These are phyloP conservation scores for Cucumis hystrix DNA, from an alignment of 306 rosid genomes.

Conservation along the genomic window DNA sequence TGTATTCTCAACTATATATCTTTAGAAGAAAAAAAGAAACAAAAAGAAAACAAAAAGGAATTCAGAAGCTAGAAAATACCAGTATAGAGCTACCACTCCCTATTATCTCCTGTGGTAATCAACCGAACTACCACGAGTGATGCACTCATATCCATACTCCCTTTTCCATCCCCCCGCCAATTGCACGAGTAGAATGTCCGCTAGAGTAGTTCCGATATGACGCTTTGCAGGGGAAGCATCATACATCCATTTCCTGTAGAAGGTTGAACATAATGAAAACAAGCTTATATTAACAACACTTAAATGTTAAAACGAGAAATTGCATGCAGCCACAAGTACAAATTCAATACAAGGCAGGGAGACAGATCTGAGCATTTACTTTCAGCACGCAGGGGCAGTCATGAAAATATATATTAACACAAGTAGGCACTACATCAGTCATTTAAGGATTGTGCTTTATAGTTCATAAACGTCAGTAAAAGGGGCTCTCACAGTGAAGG, in stretches of 20 bases:
- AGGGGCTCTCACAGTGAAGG: background rate
- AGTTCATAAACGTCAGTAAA: background rate
- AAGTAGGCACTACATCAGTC: background rate
- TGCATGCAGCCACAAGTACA: background rate
- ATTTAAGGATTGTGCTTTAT: background rate
- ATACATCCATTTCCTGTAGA: slow-evolving; percentile 10
- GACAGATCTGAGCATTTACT: background rate
- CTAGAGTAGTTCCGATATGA: background rate
- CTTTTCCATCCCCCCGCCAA: background rate
- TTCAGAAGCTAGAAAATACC: slow-evolving; percentile 11
- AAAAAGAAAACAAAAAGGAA: background rate
- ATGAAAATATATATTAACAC: background rate
- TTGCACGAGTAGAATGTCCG: background rate
- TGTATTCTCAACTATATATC: slow-evolving; percentile 17
- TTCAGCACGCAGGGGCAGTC: background rate
- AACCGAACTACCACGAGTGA: slow-evolving; percentile 17
- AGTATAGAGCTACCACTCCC: slow-evolving; percentile 17
- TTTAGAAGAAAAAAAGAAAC: background rate
- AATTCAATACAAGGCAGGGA: background rate
- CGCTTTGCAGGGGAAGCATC: background rate
- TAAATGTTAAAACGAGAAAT: background rate
- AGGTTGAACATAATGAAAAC: background rate
- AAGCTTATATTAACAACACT: background rate
- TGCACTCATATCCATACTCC: slow-evolving; percentile 21
- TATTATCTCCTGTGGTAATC: slow-evolving; percentile 24